Base-by-base conservation (phyloP, 1,284 basidiomycete species). In the Pyrrhoderma lamaoense region DNA sequence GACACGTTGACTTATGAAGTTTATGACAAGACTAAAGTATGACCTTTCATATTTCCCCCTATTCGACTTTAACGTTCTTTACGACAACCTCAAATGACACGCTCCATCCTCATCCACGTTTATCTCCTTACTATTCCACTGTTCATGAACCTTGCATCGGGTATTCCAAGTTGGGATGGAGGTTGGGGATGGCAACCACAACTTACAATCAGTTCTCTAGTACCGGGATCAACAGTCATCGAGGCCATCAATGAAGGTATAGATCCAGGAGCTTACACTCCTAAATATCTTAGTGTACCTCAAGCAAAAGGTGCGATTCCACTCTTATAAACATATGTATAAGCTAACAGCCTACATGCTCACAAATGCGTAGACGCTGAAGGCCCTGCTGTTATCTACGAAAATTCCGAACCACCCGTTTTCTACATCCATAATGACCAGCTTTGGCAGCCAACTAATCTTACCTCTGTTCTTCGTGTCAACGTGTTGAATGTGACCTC, bases 361-460 rank as follows among this genome's bases (percentile, higher is more conserved):
- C n/a, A n/a, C n/a, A 5, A 31, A 31, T 31, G 5, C 27, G 11
- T 55, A 68, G 68, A 57, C 25, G 49, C 57, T 46, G 59, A 55
- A 7, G 68, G 68, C 18, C 63, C 67, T 46, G 59, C 62, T 34
- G 63, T 65, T 8, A 53, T 70, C 37, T 56, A 58, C 55, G 55
- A 57, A 38, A 58, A 61, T 55, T 54, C 52, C 47, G 49, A 57
- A 7, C 70, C 73, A 11, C 70, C 75, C 3, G 60, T 76, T 14
- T 82, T 80, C 65, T 80, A 76, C 64, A 68, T 83, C 56, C 66
- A 73, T 58, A 67, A 71, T 49, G 65, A 71, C 50, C 70, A 75
- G 46, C 67, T 82, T 27, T 79, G 71, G 67, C 73, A 76, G 54
- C 74, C 71, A 58, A 70, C 71, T 53, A 84, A 83, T 61, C 73